Evolutionary conservation across 116 monocot genomes (phyloP).

Genomic region (Trichopus zeylanicus): DNA sequence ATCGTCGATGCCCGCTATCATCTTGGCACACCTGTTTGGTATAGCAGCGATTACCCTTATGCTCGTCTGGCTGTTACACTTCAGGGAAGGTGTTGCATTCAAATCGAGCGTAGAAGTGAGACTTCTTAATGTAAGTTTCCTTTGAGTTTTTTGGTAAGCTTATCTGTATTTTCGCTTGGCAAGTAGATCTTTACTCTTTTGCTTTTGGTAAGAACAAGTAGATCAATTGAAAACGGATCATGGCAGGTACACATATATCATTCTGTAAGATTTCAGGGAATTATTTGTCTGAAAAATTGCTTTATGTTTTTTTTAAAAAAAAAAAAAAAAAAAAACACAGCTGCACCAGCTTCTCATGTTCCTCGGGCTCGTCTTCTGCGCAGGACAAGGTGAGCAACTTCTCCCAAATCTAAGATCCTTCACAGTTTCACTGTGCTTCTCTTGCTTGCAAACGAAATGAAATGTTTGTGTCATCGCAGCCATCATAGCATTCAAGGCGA

Average conservation of each 20-base stretch:
- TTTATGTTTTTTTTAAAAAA: no score
- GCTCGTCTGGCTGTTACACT: slow-evolving; percentile 34
- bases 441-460: no score
- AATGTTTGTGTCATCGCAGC: slow-evolving; percentile 12
- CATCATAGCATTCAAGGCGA: slow-evolving; percentile 25
- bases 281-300: no score
- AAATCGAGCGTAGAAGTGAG: neutral
- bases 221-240: no score
- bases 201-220: no score
- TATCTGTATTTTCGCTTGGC: neutral
- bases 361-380: slow-evolving; percentile 17
- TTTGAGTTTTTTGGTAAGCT: neutral
- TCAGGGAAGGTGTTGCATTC: slow-evolving; percentile 16
- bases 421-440: no score
- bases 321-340: no score
- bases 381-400: slow-evolving; percentile 28
- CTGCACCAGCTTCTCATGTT: slow-evolving; percentile 33
- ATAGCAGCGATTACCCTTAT: slow-evolving; percentile 19
- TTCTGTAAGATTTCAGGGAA: no score
- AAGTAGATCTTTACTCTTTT: no score
- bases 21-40: slow-evolving; percentile 21
- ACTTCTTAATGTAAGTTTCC: slow-evolving; percentile 7
- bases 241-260: no score
- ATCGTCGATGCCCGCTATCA: slow-evolving; percentile 1
- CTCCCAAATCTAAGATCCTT: no score